These are phyloP conservation scores for Aegilops sharonensis DNA, from an alignment of 176 grass and related monocot species.

Conservation along the genomic window DNA sequence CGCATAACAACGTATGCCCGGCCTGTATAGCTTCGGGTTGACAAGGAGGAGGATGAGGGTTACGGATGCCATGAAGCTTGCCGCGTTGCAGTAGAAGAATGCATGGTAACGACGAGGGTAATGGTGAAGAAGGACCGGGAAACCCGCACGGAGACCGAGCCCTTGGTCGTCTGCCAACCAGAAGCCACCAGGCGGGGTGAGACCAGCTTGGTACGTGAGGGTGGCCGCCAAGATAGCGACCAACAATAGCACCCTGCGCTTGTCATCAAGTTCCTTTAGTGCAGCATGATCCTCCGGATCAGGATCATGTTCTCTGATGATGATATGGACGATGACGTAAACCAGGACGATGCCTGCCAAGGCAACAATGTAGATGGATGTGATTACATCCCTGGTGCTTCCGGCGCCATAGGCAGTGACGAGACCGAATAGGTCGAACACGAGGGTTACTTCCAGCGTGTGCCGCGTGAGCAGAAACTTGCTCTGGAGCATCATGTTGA, in stretches of 20 bases:
- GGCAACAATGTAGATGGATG: no score
- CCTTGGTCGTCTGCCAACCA: neutral
- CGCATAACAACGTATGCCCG: no score
- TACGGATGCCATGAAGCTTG: neutral
- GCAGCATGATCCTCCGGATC: no score
- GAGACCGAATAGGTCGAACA: constrained; percentile 22
- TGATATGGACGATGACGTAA: neutral
- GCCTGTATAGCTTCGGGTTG: neutral
- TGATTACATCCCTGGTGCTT: neutral
- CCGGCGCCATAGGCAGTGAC: constrained; percentile 30
- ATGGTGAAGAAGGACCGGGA: neutral
- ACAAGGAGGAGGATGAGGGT: constrained; percentile 26
- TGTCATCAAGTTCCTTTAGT: neutral
- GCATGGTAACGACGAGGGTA: neutral
- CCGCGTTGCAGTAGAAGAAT: neutral
- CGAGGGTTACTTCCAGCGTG: constrained; percentile 10
- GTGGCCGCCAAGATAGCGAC: constrained; percentile 27
- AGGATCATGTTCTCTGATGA: neutral
- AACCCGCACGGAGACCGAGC: neutral
- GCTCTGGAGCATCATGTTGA: no score
- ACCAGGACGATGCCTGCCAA: no score
- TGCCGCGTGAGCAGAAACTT: neutral
- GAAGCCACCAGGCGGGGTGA: constrained; percentile 8
- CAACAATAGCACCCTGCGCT: constrained; percentile 20
- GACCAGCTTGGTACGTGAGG: constrained; percentile 39